Evolutionary conservation across 805 yeast species (phyloP), one percentile per base, ranked within the genome.

Genomic region (Lachancea dasiensis): DNA sequence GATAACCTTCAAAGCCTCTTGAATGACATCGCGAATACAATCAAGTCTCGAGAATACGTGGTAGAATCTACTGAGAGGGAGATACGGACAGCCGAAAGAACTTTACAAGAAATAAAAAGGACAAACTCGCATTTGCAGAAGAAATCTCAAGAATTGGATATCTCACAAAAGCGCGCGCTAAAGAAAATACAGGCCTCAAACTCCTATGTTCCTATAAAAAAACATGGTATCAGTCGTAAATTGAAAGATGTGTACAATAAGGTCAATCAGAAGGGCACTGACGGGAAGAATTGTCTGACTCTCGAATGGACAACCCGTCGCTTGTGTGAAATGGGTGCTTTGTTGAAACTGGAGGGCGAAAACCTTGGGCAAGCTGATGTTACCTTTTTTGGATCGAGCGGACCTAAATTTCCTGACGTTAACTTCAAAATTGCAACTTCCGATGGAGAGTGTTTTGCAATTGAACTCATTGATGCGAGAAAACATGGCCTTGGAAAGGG

Each of bases 21-120:
- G 41, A 86, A 87, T 52, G 86, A 84, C 45, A 80, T 92, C 44
- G 95, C 96, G 0, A 63, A 71, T 38, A 97, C 90, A 46, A 86
- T 92, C 46, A 63, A 60, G 44, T 71, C 76, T 39, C 77, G 77
- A 42, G 68, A 69, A 37, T 71, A 72, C 44, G 70, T 73, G 15
- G 63, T 79, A 30, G 45, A 67, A n/a, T 60, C 67, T 27, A 63
- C 78, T 17, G 54, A 59, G 36, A 63, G 65, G 26, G 80, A 75
- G 44, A 54, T 77, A 39, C 57, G 61, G 15, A 54, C 64, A 15
- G 68, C 76, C 5, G 56, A 62, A 16, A 66, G 64, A 23, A 73
- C 79, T 0, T 43, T 77, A 39, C 53, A 54, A 3, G 56, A 68
- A 37, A 51, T 78, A 27, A 56, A 58, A n/a, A 71, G 68, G 35